phyloP scores from a whole-genome alignment of 176 grass and related monocot genomes.

The Lolium rigidum region DNA sequence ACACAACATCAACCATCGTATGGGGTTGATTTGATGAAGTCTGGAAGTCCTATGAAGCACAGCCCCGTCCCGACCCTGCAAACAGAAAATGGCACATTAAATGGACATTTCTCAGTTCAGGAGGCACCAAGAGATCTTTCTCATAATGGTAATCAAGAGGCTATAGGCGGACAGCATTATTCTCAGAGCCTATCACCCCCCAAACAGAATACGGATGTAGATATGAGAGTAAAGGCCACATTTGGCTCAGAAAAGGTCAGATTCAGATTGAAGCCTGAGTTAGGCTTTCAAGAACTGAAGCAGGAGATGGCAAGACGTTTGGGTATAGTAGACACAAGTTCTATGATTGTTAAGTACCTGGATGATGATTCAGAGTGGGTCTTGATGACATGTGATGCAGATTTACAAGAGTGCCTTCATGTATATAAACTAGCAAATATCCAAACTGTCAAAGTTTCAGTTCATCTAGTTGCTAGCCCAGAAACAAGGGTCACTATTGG shows the following conservation, averaged over 20 bases:
- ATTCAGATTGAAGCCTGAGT: constrained; percentile 72
- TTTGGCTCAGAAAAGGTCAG: constrained; percentile 85
- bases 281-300: constrained; percentile 71
- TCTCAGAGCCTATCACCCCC: constrained; percentile 36
- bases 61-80: constrained; percentile 44
- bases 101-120: constrained; percentile 48
- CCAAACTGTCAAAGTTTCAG: constrained; percentile 86
- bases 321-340: constrained; percentile 56
- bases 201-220: constrained; percentile 47
- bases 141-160: constrained; percentile 42
- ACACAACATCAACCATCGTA: constrained; percentile 47
- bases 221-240: constrained; percentile 79
- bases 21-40: constrained; percentile 45
- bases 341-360: constrained; percentile 79
- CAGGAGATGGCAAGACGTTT: constrained; percentile 78
- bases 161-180: constrained; percentile 44
- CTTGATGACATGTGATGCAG: constrained; percentile 90
- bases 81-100: constrained; percentile 50
- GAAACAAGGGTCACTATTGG: constrained; percentile 38
- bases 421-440: constrained; percentile 72
- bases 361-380: constrained; percentile 98
- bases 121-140: constrained; percentile 44
- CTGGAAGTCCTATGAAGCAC: constrained; percentile 43
- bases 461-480: constrained; percentile 50
- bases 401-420: constrained; percentile 92